Percentiles rank a stretch among this genome's conserved stretches.
Evolutionary conservation across 495 filamentous ascomycete genomes (phyloP).

Genomic region (Penicilliopsis zonata): DNA sequence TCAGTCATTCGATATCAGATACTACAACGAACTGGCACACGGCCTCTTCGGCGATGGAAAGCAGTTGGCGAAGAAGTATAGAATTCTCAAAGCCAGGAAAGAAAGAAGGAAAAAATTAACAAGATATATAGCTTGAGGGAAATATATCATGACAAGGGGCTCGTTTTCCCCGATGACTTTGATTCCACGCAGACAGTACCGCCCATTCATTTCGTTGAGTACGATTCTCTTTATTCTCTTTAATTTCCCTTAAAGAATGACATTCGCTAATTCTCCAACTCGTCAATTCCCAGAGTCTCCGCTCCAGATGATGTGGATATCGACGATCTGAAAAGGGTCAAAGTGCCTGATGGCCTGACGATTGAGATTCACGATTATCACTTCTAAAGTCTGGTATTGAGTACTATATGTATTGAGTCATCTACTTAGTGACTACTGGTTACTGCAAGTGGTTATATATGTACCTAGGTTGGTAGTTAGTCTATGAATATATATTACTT

Average conservation of each 20-base stretch:
- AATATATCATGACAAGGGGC: slow-evolving; percentile 9
- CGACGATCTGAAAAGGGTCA: slow-evolving; percentile 5
- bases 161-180: not conserved
- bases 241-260: not conserved
- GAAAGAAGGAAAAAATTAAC: not conserved
- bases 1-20: slow-evolving; percentile 14
- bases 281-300: slow-evolving; percentile 1
- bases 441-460: no score
- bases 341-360: slow-evolving; percentile 5
- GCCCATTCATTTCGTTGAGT: slow-evolving; percentile 8
- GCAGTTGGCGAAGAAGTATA: slow-evolving; percentile 7
- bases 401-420: no score
- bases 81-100: no score
- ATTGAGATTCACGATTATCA: slow-evolving; percentile 4
- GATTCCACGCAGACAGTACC: slow-evolving; percentile 1
- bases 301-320: slow-evolving; percentile 5
- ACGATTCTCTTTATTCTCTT: not conserved
- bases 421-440: no score
- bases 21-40: slow-evolving; percentile 9
- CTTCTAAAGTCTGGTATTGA: slow-evolving; percentile 1
- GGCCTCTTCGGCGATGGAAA: slow-evolving; percentile 11
- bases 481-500: slow-evolving; percentile 10
- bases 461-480: no score
- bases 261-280: not conserved
- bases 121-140: slow-evolving; percentile 1